Percentiles rank a stretch among this genome's conserved stretches.
These are phyloP conservation scores for Aphanomyces euteiches DNA, from an alignment of 352 stramenopile genomes.

Conservation along the genomic window DNA sequence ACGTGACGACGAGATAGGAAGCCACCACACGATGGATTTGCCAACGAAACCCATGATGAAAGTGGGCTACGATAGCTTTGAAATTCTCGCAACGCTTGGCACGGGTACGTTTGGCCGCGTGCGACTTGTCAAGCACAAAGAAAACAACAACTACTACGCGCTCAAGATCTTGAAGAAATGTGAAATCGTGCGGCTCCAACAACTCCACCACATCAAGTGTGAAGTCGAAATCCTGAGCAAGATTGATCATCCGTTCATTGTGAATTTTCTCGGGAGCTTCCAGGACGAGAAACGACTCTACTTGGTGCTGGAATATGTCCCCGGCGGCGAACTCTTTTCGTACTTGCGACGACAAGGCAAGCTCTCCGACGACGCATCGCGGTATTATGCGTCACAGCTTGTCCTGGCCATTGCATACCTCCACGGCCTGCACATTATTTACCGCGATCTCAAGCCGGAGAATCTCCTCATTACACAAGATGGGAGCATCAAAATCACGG, in stretches of 20 bases:
- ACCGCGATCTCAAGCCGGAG: slow-evolving; percentile 91
- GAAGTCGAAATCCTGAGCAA: slow-evolving; percentile 86
- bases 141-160: slow-evolving; percentile 60
- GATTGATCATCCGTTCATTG: slow-evolving; percentile 88
- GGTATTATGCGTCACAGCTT: slow-evolving; percentile 87
- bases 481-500: slow-evolving; percentile 88
- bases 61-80: slow-evolving; percentile 54
- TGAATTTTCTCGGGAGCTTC: slow-evolving; percentile 83
- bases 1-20: neutral
- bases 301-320: slow-evolving; percentile 90
- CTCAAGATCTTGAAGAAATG: slow-evolving; percentile 93
- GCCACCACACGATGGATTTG: slow-evolving; percentile 16
- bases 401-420: slow-evolving; percentile 86
- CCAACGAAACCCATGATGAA: slow-evolving; percentile 22
- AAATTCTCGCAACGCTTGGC: slow-evolving; percentile 69
- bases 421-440: slow-evolving; percentile 90
- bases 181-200: slow-evolving; percentile 84
- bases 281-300: slow-evolving; percentile 88
- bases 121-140: slow-evolving; percentile 68
- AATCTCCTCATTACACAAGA: slow-evolving; percentile 89
- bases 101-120: slow-evolving; percentile 89
- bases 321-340: slow-evolving; percentile 90
- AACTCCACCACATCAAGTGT: slow-evolving; percentile 90
- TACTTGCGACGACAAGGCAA: slow-evolving; percentile 80
- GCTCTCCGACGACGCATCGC: slow-evolving; percentile 78